Percentiles rank a stretch among this genome's conserved stretches.
These are phyloP conservation scores for Pleurotus djamor DNA, from an alignment of 768 basidiomycete genomes.

Conservation along the genomic window DNA sequence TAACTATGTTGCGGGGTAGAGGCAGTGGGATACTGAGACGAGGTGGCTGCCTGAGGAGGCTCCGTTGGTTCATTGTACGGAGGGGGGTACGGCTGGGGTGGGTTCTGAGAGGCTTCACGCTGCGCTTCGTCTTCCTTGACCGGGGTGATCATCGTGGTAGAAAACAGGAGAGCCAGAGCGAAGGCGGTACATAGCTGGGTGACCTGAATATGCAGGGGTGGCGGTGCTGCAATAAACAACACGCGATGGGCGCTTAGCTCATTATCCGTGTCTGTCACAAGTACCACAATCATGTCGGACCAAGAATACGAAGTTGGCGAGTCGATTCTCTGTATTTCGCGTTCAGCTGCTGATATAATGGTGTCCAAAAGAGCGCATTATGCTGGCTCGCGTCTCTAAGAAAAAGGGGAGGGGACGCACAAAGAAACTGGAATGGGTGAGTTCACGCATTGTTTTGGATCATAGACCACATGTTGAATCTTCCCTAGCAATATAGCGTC, in stretches of 20 bases:
- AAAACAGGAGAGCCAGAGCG: neutral
- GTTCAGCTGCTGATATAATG: constrained; percentile 4
- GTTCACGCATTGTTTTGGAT: constrained; percentile 6
- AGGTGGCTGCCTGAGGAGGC: neutral
- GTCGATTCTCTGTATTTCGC: constrained; percentile 15
- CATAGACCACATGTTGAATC: neutral
- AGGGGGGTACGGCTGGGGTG: constrained; percentile 1
- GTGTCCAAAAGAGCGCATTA: constrained; percentile 43
- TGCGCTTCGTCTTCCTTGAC: constrained; percentile 1
- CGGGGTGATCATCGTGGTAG: constrained; percentile 4
- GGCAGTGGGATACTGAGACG: neutral
- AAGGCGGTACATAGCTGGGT: neutral
- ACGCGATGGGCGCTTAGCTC: neutral
- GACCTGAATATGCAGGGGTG: neutral
- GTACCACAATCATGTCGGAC: constrained; percentile 22
- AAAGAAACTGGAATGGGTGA: constrained; percentile 51
- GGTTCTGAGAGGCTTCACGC: neutral
- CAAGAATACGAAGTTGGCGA: constrained; percentile 70
- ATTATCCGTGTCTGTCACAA: neutral
- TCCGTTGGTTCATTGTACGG: neutral
- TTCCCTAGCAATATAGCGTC: constrained; percentile 50
- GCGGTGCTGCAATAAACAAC: neutral
- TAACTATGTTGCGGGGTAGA: neutral
- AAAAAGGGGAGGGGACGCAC: constrained; percentile 35
- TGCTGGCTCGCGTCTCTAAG: constrained; percentile 43